These are phyloP conservation scores for Cladophialophora carrionii DNA, from an alignment of 2,329 filamentous ascomycete genomes.

Conservation along the genomic window DNA sequence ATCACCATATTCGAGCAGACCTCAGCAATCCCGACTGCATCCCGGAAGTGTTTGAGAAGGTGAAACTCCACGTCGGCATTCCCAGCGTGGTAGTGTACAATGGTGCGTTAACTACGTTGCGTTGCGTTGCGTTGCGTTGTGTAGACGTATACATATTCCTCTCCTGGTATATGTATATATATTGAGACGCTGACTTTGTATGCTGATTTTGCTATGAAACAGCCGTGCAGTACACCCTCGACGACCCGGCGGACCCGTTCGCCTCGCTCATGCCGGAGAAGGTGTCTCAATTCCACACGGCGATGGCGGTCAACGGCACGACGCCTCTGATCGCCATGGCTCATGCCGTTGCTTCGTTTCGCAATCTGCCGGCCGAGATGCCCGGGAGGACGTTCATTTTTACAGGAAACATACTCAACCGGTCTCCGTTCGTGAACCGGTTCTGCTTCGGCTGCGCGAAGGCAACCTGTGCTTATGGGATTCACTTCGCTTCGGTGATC, in stretches of 20 bases:
- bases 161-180: not conserved
- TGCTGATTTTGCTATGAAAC: not conserved
- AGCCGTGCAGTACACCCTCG: not conserved
- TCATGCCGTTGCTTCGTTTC: not conserved
- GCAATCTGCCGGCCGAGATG: not conserved
- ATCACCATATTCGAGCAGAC: not conserved
- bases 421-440: not conserved
- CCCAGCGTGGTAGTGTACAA: not conserved
- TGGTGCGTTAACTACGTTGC: not conserved
- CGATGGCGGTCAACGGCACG: not conserved
- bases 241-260: not conserved
- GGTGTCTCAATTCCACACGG: not conserved
- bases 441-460: not conserved
- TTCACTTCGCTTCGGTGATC: not conserved
- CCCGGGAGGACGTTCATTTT: not conserved
- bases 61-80: not conserved
- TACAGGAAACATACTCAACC: not conserved
- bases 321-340: not conserved
- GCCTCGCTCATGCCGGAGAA: not conserved
- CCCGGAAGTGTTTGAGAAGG: not conserved
- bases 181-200: not conserved
- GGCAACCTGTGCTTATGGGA: not conserved
- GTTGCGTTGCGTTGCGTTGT: no score
- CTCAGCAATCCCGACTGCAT: not conserved
- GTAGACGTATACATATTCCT: not conserved